Evolutionary conservation across 306 rosid species (phyloP), one percentile per base, ranked within the genome.

Genomic region (Potentilla sterilis): DNA sequence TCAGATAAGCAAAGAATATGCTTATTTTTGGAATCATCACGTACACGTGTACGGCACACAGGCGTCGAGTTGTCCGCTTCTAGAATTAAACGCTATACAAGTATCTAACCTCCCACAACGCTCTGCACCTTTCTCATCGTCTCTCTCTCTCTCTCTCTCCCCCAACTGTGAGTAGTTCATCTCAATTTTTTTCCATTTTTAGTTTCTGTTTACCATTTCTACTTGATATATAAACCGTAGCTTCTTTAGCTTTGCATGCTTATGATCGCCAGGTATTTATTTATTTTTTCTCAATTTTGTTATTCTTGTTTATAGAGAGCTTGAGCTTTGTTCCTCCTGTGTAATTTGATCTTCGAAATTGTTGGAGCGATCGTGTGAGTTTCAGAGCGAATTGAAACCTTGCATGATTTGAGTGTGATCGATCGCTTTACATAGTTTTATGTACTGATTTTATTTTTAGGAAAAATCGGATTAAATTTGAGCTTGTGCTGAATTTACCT

Each of bases 141-240:
- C 77, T 28, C n/a, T 16, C 16, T 57, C 76, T 41, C 77, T 28
- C n/a, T 16, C 16, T 57, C 76, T 57, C 37, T 58, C 64, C 12
- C 35, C 8, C 66, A 24, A 28, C 69, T 16, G 77, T 74, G 69
- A 74, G 77, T 62, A 74, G 77, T 62, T 54, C 13, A 10, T 38
- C 43, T 61, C 59, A 6, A 14, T 32, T 32, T 10, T 34, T 11
- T 72, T 13, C 42, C 11, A 15, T 21, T 28, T 46, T 48, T 22
- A 8, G n/a, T 21, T 61, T 34, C 6, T 58, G 12, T 15, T 67
- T 69, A 0, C 52, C 24, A n/a, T 34, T 74, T 73, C 21, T 13
- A 5, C 9, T 65, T 32, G 6, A 34, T 38, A 43, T 38, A 16
- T 28, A 61, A 70, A 48, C 63, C 73, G 57, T 43, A 14, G 46